phyloP scores from a whole-genome alignment of 2,329 filamentous ascomycete genomes.

The Pseudogymnoascus pannorum region DNA sequence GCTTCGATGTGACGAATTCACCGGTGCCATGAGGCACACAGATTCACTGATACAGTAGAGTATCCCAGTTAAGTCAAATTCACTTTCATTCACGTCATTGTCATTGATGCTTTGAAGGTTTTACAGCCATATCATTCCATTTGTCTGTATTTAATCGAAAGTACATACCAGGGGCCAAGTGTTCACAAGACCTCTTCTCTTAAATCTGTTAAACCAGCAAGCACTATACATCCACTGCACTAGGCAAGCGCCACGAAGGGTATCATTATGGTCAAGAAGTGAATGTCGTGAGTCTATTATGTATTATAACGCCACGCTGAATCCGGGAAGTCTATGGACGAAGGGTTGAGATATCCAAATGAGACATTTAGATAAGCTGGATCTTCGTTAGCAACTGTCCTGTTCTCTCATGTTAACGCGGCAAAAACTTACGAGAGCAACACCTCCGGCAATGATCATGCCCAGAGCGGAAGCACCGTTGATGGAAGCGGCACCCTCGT shows the following conservation, averaged over 20 bases:
- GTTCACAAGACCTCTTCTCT: not conserved
- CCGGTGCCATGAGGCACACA: too few species aligned
- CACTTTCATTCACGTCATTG: not conserved
- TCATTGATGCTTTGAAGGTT: not conserved
- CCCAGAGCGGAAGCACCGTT: constrained; percentile 26
- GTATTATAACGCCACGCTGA: constrained; percentile 9
- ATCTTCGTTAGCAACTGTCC: not conserved
- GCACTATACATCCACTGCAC: constrained; percentile 7
- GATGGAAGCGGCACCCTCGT: constrained; percentile 24
- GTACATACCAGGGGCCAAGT: not conserved
- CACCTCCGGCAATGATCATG: constrained; percentile 28
- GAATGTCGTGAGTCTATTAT: constrained; percentile 9
- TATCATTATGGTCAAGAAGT: constrained; percentile 8
- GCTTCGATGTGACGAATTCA: too few species aligned
- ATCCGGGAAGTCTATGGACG: constrained; percentile 8
- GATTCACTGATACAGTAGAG: not conserved
- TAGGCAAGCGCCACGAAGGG: constrained; percentile 7
- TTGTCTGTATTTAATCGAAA: constrained; percentile 3
- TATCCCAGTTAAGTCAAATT: not conserved
- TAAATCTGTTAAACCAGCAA: constrained; percentile 5
- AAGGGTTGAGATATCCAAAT: constrained; percentile 3
- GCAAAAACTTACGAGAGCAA: constrained; percentile 26
- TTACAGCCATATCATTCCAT: constrained; percentile 2
- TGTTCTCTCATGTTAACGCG: not conserved
- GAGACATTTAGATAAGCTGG: constrained; percentile 7